phyloP scores from a whole-genome alignment of 495 filamentous ascomycete species.

The Penicillium odoratum region DNA sequence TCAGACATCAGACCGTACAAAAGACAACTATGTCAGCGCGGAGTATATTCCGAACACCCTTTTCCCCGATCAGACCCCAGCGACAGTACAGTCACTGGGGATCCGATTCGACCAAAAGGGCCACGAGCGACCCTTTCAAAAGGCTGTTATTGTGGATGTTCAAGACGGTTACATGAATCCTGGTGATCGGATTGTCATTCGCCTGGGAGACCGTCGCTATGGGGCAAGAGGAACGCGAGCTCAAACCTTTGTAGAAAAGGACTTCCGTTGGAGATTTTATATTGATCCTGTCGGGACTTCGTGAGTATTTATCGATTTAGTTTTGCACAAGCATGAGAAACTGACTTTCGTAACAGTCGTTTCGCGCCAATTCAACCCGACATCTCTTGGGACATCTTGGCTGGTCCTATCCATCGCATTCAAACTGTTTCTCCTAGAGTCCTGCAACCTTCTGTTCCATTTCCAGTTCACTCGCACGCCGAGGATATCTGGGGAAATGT shows the following conservation, averaged over 20 bases:
- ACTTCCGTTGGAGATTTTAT: conserved; percentile 23
- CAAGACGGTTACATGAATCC: conserved; percentile 25
- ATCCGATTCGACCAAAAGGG: conserved; percentile 26
- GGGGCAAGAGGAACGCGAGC: conserved; percentile 17
- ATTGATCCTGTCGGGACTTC: conserved; percentile 28
- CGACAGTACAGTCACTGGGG: conserved; percentile 21
- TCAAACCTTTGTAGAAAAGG: conserved; percentile 23
- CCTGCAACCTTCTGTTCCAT: conserved; percentile 2
- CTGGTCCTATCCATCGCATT: conserved; percentile 9
- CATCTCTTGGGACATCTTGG: conserved; percentile 13
- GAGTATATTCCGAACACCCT: conserved; percentile 22
- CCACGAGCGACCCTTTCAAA: conserved; percentile 26
- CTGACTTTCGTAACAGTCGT: conserved; percentile 1
- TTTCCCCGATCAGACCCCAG: conserved; percentile 14
- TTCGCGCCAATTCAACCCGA: conserved; percentile 24
- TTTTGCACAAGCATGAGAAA: not conserved
- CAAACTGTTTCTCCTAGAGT: conserved; percentile 12
- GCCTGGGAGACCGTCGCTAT: conserved; percentile 18
- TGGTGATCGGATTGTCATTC: conserved; percentile 20
- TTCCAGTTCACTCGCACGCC: conserved; percentile 18
- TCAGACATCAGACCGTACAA: conserved; percentile 24
- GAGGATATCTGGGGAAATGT: conserved; percentile 26
- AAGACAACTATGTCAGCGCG: conserved; percentile 28
- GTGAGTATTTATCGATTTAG: conserved; percentile 6
- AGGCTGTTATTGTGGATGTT: conserved; percentile 24